phyloP scores from a whole-genome alignment of 2,329 filamentous ascomycete genomes.

The Sporothrix variecibatus region DNA sequence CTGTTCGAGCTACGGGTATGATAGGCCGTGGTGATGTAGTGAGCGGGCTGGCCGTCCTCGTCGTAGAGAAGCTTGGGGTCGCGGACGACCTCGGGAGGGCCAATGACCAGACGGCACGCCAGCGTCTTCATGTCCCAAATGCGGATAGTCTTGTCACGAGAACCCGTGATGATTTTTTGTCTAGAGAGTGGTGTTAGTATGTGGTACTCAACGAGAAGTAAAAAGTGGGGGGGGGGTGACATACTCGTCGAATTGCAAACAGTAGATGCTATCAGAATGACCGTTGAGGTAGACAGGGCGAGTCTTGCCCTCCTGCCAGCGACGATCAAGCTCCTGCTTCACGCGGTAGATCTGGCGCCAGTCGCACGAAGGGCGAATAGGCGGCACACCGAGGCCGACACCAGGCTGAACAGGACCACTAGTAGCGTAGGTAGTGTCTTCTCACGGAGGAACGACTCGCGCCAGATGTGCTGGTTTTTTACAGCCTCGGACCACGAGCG shows the following conservation, averaged over 20 bases:
- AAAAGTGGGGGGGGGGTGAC: slow-evolving; percentile 37
- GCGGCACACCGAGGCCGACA: slow-evolving; percentile 58
- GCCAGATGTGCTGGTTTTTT: slow-evolving; percentile 62
- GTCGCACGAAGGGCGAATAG: slow-evolving; percentile 63
- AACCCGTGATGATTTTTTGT: slow-evolving; percentile 90
- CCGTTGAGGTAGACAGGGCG: slow-evolving; percentile 87
- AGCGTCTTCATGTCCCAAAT: slow-evolving; percentile 94
- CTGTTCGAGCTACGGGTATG: slow-evolving; percentile 46
- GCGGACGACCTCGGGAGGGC: slow-evolving; percentile 67
- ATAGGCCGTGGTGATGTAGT: slow-evolving; percentile 52
- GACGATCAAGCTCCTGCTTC: slow-evolving; percentile 70
- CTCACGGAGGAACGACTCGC: slow-evolving; percentile 63
- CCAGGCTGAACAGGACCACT: slow-evolving; percentile 55
- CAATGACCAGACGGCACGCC: slow-evolving; percentile 82
- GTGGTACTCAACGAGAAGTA: neutral
- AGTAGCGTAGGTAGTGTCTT: slow-evolving; percentile 64
- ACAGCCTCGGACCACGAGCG: slow-evolving; percentile 51
- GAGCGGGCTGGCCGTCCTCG: slow-evolving; percentile 52
- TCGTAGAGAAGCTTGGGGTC: slow-evolving; percentile 54
- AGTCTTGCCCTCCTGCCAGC: slow-evolving; percentile 79
- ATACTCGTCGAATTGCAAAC: slow-evolving; percentile 94
- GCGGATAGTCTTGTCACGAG: slow-evolving; percentile 90
- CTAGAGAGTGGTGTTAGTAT: neutral
- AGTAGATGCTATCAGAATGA: slow-evolving; percentile 95
- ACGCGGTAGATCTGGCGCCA: slow-evolving; percentile 86